Base-by-base conservation (phyloP, 108 stramenopile genomes). In the Tribonema minus region DNA sequence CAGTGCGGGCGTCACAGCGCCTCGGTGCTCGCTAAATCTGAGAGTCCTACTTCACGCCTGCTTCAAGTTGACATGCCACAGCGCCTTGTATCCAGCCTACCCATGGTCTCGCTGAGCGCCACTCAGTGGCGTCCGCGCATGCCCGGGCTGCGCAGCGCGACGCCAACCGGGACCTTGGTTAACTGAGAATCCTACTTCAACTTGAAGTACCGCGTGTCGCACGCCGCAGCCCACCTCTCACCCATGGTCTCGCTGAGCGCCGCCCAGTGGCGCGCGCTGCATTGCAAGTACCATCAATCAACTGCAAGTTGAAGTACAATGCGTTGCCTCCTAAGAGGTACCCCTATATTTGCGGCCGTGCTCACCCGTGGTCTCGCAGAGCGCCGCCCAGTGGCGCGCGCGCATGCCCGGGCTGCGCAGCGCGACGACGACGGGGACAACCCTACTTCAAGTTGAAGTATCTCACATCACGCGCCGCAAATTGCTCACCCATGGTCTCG, bases 41-140 rank as follows among this genome's bases (percentile, higher is more conserved):
- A n/a, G n/a, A n/a, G n/a, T n/a, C n/a, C n/a, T n/a, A n/a, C n/a
- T n/a, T n/a, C n/a, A n/a, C n/a, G n/a, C n/a, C n/a, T n/a, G n/a
- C n/a, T n/a, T n/a, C n/a, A n/a, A n/a, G n/a, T n/a, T n/a, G n/a
- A n/a, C n/a, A n/a, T n/a, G n/a, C n/a, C n/a, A n/a, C n/a, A n/a
- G n/a, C n/a, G n/a, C n/a, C n/a, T n/a, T n/a, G n/a, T n/a, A n/a
- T n/a, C n/a, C n/a, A n/a, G n/a, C 46, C 20, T 54, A 54, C 46
- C 46, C 20, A 54, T 54, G 78, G 64, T 78, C 26, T 60, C 77
- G n/a, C 83, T 84, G 15, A 88, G 71, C 34, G 72, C 66, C 30
- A 70, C 64, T 88, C 89, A 90, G 79, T 90, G 89, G 33, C 89
- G 86, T 12, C 86, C 83, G 3, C 87, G 79, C 87, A 90, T 87